Percentiles rank a stretch among this genome's conserved stretches.
Evolutionary conservation across 2,329 filamentous ascomycete species (phyloP).

Genomic region (Fusarium goolgardi): DNA sequence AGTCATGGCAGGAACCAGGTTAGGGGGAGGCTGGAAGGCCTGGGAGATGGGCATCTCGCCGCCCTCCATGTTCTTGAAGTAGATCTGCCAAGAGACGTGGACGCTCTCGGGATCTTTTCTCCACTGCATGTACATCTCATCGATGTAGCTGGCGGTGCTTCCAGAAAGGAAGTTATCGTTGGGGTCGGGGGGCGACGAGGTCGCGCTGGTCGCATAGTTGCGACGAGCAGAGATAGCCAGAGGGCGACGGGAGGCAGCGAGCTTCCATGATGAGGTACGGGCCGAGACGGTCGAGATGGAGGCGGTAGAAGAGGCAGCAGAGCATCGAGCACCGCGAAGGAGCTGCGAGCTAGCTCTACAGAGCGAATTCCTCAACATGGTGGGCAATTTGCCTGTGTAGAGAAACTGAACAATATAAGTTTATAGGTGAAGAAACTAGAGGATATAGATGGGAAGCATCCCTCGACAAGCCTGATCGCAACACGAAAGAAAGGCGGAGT

Average conservation of each 20-base stretch:
- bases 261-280: conserved; percentile 58
- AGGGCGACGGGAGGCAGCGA: conserved; percentile 61
- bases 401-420: conserved; percentile 37
- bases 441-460: conserved; percentile 48
- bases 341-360: conserved; percentile 74
- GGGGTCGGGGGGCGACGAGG: conserved; percentile 73
- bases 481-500: conserved; percentile 61
- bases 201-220: conserved; percentile 65
- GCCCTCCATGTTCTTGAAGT: conserved; percentile 99
- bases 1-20: conserved; percentile 83
- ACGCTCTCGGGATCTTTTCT: conserved; percentile 93
- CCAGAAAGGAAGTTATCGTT: conserved; percentile 97
- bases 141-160: conserved; percentile 98
- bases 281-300: conserved; percentile 57
- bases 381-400: conserved; percentile 48
- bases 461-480: conserved; percentile 50
- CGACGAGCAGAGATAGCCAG: conserved; percentile 63
- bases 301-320: conserved; percentile 54
- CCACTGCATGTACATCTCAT: conserved; percentile 99
- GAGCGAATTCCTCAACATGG: conserved; percentile 79
- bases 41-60: conserved; percentile 98
- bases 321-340: conserved; percentile 64
- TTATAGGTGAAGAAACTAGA: conserved; percentile 32
- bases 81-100: conserved; percentile 98
- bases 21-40: conserved; percentile 95